Conservation (phyloP, 2,329 filamentous ascomycete species). For the Pestalotiopsis sp. region DNA sequence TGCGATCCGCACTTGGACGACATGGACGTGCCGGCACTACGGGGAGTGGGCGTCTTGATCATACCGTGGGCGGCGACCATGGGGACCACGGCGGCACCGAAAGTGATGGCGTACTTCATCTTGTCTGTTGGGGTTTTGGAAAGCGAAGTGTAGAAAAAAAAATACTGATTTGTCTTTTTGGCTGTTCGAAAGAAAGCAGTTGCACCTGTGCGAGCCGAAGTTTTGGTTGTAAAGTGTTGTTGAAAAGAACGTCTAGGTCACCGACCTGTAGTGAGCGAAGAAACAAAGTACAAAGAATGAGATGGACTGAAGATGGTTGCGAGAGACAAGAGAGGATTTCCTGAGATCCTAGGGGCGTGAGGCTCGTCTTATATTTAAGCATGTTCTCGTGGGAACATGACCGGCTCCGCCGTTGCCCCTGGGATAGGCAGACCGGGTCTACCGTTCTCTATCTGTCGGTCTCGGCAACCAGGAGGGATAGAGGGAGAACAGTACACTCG, state of each 20-base stretch:
- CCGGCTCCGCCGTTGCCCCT: not conserved
- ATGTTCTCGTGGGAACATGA: not conserved
- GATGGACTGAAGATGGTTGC: slow-evolving; percentile 8
- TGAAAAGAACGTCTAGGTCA: slow-evolving; percentile 17
- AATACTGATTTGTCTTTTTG: slow-evolving; percentile 3
- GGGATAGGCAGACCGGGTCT: not conserved
- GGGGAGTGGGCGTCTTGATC: slow-evolving; percentile 47
- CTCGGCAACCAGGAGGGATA: not conserved
- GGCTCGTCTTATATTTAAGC: slow-evolving; percentile 10
- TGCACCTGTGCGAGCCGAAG: slow-evolving; percentile 12
- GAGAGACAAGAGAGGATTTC: not conserved
- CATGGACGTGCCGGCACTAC: slow-evolving; percentile 53
- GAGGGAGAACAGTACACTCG: not conserved
- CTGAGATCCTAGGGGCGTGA: not conserved
- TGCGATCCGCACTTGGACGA: slow-evolving; percentile 54
- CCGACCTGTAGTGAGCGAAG: slow-evolving; percentile 15
- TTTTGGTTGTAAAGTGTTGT: not conserved
- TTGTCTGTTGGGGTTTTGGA: slow-evolving; percentile 3
- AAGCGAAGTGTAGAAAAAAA: not conserved
- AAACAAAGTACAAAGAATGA: slow-evolving; percentile 11
- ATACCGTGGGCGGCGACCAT: slow-evolving; percentile 55
- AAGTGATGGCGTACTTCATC: slow-evolving; percentile 20
- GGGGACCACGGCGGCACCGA: slow-evolving; percentile 22
- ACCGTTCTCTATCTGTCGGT: not conserved
- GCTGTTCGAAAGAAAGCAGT: not conserved